Evolutionary conservation across 2,329 filamentous ascomycete genomes (phyloP).

Genomic region (Colletotrichum liaoningense): DNA sequence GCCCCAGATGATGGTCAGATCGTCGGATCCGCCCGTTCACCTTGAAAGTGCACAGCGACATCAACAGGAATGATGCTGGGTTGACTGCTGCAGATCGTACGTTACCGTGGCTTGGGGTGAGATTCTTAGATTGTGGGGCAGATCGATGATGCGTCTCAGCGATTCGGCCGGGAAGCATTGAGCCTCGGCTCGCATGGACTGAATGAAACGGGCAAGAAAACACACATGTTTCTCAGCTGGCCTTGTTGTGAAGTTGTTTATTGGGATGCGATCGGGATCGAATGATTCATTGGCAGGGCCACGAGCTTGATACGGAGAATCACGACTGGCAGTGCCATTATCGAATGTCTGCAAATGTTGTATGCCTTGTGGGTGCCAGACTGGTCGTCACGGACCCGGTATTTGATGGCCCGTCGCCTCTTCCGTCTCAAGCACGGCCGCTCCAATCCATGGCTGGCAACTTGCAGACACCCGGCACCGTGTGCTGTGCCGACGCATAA

Average conservation of each 20-base stretch:
- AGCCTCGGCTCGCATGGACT: constrained; percentile 24
- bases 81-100: constrained; percentile 14
- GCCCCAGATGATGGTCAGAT: background rate
- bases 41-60: background rate
- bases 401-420: background rate
- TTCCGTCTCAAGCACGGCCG: background rate
- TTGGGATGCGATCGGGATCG: background rate
- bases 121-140: constrained; percentile 24
- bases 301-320: background rate
- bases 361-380: background rate
- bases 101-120: constrained; percentile 6
- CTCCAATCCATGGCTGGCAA: background rate
- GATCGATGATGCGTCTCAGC: constrained; percentile 14
- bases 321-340: background rate
- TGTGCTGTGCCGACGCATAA: background rate
- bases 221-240: too few species aligned
- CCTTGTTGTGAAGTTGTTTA: background rate
- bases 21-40: background rate
- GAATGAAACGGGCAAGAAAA: background rate
- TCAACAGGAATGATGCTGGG: constrained; percentile 13
- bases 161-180: background rate
- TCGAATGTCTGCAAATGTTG: background rate
- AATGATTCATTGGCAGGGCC: background rate
- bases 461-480: background rate
- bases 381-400: background rate